These are phyloP conservation scores for Oemleria cerasiformis DNA, from an alignment of 306 rosid genomes.

Conservation along the genomic window DNA sequence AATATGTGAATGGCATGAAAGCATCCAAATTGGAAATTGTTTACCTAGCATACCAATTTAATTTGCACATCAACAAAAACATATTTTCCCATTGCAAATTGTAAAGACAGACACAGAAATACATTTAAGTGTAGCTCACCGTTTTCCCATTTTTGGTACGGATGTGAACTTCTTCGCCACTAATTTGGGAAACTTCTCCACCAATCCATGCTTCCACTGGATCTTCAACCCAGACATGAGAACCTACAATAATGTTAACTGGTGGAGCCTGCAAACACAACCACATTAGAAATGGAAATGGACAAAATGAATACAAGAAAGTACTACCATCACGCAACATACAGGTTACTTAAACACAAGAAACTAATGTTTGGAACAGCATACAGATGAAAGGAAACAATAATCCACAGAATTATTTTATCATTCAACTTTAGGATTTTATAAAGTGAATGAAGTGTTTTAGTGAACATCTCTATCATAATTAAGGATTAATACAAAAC, in stretches of 20 bases:
- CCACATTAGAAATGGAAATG: constrained; percentile 20
- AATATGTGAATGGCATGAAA: background rate
- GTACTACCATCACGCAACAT: background rate
- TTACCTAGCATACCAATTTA: background rate
- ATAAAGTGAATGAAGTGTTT: background rate
- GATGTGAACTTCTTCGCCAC: constrained; percentile 75
- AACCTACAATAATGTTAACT: constrained; percentile 91
- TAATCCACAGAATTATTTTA: background rate
- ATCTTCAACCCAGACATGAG: constrained; percentile 99
- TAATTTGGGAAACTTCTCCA: constrained; percentile 87
- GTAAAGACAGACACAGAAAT: background rate
- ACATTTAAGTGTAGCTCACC: constrained; percentile 46
- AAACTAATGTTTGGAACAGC: background rate
- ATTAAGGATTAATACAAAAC: background rate
- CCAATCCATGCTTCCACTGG: constrained; percentile 82
- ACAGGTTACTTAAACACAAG: background rate
- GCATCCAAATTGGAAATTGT: constrained; percentile 6
- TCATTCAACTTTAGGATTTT: background rate
- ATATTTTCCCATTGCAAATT: background rate
- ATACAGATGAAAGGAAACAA: background rate
- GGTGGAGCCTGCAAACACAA: constrained; percentile 77
- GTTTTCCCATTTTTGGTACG: constrained; percentile 59
- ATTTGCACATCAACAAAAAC: background rate
- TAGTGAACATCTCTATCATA: background rate
- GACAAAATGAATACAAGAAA: constrained; percentile 22